A percentile compares a stretch with the other conserved stretches of the same genome.
Evolutionary conservation across 2,329 filamentous ascomycete species (phyloP).

Genomic region (Stemphylium vesicarium): DNA sequence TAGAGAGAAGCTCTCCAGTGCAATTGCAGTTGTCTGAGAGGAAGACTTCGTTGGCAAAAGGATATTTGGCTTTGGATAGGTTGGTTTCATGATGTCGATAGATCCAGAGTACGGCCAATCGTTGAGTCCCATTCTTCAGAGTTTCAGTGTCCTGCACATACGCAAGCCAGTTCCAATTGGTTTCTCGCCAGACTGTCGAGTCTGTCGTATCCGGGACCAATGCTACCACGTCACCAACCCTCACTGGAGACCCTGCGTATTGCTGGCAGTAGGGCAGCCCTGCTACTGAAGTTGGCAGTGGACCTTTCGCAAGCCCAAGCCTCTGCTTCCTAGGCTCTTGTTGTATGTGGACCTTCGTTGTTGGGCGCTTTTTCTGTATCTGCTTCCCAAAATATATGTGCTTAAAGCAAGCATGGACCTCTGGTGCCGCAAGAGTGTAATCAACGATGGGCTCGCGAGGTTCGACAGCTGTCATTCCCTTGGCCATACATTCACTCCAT

Average conservation of each 20-base stretch:
- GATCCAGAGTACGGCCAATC: conserved; percentile 74
- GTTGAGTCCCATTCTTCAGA: conserved; percentile 43
- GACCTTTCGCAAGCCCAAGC: conserved; percentile 27
- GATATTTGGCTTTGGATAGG: conserved; percentile 71
- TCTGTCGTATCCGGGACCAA: conserved; percentile 57
- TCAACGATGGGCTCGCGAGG: conserved; percentile 24
- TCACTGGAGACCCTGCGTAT: conserved; percentile 28
- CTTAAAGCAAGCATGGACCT: conserved; percentile 68
- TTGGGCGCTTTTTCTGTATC: conserved; percentile 49
- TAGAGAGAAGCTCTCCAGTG: conserved; percentile 56
- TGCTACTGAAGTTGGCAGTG: neutral
- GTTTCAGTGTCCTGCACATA: conserved; percentile 64
- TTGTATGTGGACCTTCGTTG: conserved; percentile 3
- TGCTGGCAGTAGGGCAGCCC: conserved; percentile 1
- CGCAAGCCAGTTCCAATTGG: conserved; percentile 69
- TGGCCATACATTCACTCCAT: conserved; percentile 58
- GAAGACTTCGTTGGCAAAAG: conserved; percentile 75
- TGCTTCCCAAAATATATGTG: conserved; percentile 65
- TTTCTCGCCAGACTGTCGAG: conserved; percentile 60
- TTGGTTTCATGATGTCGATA: conserved; percentile 75
- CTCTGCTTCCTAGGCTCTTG: conserved; percentile 18
- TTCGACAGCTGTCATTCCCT: conserved; percentile 11
- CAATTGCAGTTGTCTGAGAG: conserved; percentile 80
- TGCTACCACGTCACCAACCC: conserved; percentile 58
- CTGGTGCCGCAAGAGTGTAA: conserved; percentile 72